Percentiles rank a stretch among this genome's conserved stretches.
Conservation (phyloP, 192 early-diverging fungal species). For the Backusella sp. region DNA sequence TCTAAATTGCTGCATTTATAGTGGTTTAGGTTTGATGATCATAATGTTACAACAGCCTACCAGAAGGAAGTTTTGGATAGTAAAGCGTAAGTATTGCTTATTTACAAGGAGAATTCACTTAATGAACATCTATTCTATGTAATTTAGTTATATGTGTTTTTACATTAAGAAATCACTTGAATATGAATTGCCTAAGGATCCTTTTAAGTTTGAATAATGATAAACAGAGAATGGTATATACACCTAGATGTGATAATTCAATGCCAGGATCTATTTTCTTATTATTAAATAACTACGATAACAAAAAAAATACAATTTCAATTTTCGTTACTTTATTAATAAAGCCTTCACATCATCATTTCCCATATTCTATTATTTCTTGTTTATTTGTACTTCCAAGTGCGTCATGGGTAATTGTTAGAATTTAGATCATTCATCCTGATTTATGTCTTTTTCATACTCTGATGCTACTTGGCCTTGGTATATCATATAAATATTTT, state of each 20-base stretch:
- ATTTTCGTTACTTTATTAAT: too few species aligned
- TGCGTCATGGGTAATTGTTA: too few species aligned
- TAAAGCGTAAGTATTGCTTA: conserved; percentile 52
- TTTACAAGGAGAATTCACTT: not conserved
- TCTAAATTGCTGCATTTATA: conserved; percentile 22
- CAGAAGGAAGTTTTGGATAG: conserved; percentile 76
- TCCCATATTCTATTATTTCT: too few species aligned
- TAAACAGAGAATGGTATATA: not conserved
- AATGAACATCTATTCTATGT: conserved; percentile 8
- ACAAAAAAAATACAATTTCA: too few species aligned
- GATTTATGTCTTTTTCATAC: too few species aligned
- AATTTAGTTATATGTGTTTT: conserved; percentile 85
- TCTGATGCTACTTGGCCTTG: too few species aligned
- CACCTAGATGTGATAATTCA: not conserved
- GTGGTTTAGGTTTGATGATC: conserved; percentile 94
- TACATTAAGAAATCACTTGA: conserved; percentile 72
- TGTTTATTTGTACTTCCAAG: too few species aligned
- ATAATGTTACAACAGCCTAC: conserved; percentile 63
- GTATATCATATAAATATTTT: not conserved
- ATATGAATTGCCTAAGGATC: conserved; percentile 37
- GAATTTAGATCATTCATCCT: too few species aligned
- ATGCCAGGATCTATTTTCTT: too few species aligned
- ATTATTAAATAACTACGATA: too few species aligned
- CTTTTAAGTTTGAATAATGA: conserved; percentile 7
- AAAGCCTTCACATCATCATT: too few species aligned